Evolutionary conservation across 2,329 filamentous ascomycete genomes (phyloP).

Genomic region (Microsporum ferrugineum): DNA sequence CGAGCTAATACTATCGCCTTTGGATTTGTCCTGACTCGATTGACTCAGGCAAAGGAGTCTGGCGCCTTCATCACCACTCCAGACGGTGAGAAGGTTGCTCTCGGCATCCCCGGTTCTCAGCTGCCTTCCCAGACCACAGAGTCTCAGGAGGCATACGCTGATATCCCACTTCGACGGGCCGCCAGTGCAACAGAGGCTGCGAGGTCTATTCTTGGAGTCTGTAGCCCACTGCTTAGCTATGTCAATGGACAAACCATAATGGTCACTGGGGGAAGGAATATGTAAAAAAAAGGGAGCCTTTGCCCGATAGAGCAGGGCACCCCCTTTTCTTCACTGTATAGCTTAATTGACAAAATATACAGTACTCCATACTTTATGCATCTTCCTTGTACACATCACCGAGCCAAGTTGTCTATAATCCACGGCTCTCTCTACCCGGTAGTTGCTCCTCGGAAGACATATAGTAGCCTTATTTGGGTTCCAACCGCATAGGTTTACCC

Average conservation of each 20-base stretch:
- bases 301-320: background rate
- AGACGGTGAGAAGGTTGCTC: conserved; percentile 60
- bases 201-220: conserved; percentile 62
- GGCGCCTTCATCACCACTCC: conserved; percentile 68
- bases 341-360: background rate
- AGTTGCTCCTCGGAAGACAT: background rate
- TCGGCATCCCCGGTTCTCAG: conserved; percentile 61
- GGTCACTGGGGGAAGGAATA: conserved; percentile 65
- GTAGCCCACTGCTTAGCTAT: conserved; percentile 72
- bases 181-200: conserved; percentile 74
- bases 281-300: conserved; percentile 31
- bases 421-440: background rate
- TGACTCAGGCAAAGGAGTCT: conserved; percentile 75
- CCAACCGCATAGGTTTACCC: background rate
- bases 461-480: conserved; percentile 1
- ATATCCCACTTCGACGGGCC: conserved; percentile 68
- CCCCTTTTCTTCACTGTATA: background rate
- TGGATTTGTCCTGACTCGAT: conserved; percentile 64
- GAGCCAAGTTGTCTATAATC: background rate
- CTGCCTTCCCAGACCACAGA: conserved; percentile 21
- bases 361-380: background rate
- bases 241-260: conserved; percentile 78
- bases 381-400: background rate
- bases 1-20: conserved; percentile 76
- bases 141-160: conserved; percentile 39